Percentiles rank a stretch among this genome's conserved stretches.
These are phyloP conservation scores for Collariella sp. DNA, from an alignment of 495 filamentous ascomycete species.

Conservation along the genomic window DNA sequence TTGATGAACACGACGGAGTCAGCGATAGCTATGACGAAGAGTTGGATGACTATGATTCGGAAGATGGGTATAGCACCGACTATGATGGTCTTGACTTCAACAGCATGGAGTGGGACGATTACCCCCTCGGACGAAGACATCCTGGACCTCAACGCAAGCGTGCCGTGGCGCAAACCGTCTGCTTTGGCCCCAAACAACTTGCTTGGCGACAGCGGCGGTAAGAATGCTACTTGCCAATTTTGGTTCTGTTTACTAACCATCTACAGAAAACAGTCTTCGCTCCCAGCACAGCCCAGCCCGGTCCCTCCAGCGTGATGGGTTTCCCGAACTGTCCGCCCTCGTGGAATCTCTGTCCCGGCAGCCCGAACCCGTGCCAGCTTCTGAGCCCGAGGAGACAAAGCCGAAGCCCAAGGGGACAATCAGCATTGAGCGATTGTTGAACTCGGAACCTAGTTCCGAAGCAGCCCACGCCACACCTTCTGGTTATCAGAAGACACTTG, in stretches of 20 bases:
- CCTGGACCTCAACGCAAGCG: neutral
- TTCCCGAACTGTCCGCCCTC: neutral
- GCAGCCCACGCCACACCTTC: neutral
- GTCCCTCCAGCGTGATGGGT: too few relatives aligned
- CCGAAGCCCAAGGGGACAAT: neutral
- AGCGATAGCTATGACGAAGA: conserved; percentile 22
- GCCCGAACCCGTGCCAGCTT: neutral
- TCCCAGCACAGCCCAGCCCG: too few relatives aligned
- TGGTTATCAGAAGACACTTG: too few relatives aligned
- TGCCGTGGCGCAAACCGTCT: too few relatives aligned
- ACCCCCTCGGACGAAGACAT: neutral
- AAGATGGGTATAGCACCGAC: neutral
- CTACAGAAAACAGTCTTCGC: neutral
- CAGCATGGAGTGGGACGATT: neutral
- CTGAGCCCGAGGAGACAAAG: neutral
- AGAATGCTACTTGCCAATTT: neutral
- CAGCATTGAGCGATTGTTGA: conserved; percentile 1
- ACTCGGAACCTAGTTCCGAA: neutral
- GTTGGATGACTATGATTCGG: neutral
- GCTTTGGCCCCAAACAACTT: too few relatives aligned
- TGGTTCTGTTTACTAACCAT: neutral
- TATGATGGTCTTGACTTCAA: neutral
- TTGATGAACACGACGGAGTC: conserved; percentile 22
- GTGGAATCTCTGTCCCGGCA: neutral
- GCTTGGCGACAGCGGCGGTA: neutral